A percentile compares a stretch with the other conserved stretches of the same genome.
Conservation (phyloP, 225 moss, liverwort and hornwort genomes). For the Straminergon stramineum region DNA sequence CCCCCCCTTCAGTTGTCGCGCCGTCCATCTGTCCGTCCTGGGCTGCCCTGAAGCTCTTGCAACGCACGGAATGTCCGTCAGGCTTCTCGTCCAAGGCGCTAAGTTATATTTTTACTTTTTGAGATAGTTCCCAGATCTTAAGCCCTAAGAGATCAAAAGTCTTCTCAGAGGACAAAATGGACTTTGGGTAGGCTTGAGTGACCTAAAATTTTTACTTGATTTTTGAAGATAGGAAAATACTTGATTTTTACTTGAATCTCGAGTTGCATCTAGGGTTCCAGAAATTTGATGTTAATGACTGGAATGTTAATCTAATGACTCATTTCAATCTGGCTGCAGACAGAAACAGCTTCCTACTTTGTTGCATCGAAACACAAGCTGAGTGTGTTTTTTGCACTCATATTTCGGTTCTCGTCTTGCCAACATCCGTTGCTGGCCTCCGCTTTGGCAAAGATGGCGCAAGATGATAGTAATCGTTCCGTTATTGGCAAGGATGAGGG, state of each 20-base stretch:
- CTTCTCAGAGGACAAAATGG: too few relatives aligned
- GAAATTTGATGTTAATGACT: background rate
- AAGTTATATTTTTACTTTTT: too few relatives aligned
- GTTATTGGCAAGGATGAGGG: slow-evolving; percentile 99
- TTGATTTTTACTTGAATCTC: background rate
- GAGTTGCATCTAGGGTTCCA: background rate
- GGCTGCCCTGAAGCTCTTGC: background rate
- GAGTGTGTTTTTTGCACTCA: slow-evolving; percentile 97
- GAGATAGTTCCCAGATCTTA: too few relatives aligned
- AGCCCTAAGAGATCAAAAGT: too few relatives aligned
- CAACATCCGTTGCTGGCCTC: slow-evolving; percentile 97
- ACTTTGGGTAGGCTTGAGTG: too few relatives aligned
- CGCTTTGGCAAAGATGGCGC: slow-evolving; percentile 94
- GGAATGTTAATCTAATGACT: background rate
- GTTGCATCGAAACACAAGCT: slow-evolving; percentile 96
- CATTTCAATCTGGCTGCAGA: slow-evolving; percentile 26
- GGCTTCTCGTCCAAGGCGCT: background rate
- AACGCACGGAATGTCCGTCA: background rate
- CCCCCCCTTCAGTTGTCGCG: background rate
- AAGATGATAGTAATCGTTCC: slow-evolving; percentile 92
- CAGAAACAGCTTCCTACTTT: slow-evolving; percentile 90
- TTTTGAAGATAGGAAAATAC: too few relatives aligned
- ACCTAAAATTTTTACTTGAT: too few relatives aligned
- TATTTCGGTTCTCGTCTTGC: slow-evolving; percentile 98
- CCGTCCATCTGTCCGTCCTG: background rate